Evolutionary conservation across 139 green algal genomes (phyloP).

Genomic region (Chlamydomonas sp.): DNA sequence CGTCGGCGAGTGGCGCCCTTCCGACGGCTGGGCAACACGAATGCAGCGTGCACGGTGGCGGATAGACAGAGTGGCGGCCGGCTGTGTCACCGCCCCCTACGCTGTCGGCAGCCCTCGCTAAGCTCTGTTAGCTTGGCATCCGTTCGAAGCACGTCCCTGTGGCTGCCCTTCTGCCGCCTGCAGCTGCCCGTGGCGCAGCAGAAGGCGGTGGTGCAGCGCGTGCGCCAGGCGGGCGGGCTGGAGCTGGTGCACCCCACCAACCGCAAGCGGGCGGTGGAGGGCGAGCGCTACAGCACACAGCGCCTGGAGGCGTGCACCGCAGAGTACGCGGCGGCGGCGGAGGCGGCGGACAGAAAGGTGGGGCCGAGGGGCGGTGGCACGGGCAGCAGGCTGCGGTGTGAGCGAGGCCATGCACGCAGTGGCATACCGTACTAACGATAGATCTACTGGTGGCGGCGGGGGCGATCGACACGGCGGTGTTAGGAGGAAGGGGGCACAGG

Average conservation of each 20-base stretch:
- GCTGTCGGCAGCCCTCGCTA: not conserved
- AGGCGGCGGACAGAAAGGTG: constrained; percentile 19
- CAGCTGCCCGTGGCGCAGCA: constrained; percentile 1
- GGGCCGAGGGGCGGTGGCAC: not conserved
- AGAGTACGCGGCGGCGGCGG: constrained; percentile 11
- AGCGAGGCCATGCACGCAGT: not conserved
- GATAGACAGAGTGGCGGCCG: not conserved
- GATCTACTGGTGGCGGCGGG: too few relatives aligned
- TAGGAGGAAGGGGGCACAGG: too few relatives aligned
- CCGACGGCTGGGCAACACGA: too few relatives aligned
- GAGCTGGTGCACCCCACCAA: constrained; percentile 19
- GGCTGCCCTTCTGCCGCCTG: not conserved
- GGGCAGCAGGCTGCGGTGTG: not conserved
- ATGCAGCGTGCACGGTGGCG: not conserved
- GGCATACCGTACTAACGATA: too few relatives aligned
- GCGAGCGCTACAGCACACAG: not conserved
- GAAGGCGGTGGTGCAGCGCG: not conserved
- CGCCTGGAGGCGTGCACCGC: not conserved
- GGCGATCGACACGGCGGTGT: too few relatives aligned
- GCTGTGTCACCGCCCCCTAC: not conserved
- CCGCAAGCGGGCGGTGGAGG: constrained; percentile 15
- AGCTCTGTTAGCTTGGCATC: too few relatives aligned
- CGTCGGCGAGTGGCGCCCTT: too few relatives aligned
- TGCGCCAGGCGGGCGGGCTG: not conserved
- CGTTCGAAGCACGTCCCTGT: too few relatives aligned